Conservation (phyloP, 1,284 basidiomycete genomes). For the Trichosporon sp. region DNA sequence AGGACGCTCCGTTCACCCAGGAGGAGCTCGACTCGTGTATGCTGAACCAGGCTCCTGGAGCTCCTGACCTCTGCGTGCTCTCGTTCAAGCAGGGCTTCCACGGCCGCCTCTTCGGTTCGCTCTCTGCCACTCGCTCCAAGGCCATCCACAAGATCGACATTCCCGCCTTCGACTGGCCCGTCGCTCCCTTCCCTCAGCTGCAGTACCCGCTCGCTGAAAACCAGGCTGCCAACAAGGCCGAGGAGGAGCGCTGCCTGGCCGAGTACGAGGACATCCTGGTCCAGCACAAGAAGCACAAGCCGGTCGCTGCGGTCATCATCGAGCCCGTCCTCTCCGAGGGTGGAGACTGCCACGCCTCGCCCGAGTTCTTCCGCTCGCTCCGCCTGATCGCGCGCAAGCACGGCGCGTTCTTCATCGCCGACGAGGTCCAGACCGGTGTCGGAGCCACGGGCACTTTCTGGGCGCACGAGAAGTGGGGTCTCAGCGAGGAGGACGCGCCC, state of each 20-base stretch:
- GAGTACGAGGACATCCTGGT: constrained; percentile 41
- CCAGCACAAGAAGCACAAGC: constrained; percentile 45
- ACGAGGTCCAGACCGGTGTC: constrained; percentile 54
- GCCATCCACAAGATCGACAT: constrained; percentile 56
- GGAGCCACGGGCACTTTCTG: constrained; percentile 55
- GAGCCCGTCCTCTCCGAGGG: constrained; percentile 57
- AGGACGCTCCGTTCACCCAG: constrained; percentile 29
- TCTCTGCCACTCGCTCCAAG: constrained; percentile 52
- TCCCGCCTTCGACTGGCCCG: constrained; percentile 56
- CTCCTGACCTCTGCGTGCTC: constrained; percentile 52
- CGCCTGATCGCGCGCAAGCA: constrained; percentile 51
- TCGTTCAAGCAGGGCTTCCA: constrained; percentile 54
- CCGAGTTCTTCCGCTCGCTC: constrained; percentile 52
- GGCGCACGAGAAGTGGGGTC: constrained; percentile 56
- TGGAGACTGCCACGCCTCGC: constrained; percentile 55
- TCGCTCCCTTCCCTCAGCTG: constrained; percentile 51
- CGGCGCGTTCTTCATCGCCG: constrained; percentile 54
- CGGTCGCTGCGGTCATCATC: constrained; percentile 55
- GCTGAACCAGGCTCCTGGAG: constrained; percentile 53
- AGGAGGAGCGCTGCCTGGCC: constrained; percentile 40
- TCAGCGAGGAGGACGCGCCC: constrained; percentile 47
- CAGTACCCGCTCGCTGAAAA: constrained; percentile 53
- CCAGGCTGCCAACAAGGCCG: constrained; percentile 47
- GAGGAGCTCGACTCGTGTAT: constrained; percentile 50
- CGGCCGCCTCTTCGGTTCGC: constrained; percentile 51